Evolutionary conservation across 2,329 filamentous ascomycete species (phyloP).

Genomic region (Colletotrichum chlorophyti): DNA sequence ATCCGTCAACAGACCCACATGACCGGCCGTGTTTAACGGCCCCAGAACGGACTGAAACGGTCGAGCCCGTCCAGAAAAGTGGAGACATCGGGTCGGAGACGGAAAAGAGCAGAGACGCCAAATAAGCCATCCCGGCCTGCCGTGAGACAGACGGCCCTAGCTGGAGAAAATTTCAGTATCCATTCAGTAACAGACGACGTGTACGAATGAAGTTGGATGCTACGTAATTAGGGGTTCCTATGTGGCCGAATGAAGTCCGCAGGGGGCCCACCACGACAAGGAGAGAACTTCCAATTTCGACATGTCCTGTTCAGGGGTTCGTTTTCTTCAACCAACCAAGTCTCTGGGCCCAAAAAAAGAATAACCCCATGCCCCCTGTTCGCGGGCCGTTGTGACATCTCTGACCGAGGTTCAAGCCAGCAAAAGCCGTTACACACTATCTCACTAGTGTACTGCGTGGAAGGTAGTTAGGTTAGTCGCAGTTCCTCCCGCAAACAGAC

Average conservation of each 20-base stretch:
- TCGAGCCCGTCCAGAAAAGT: no score
- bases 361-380: conserved; percentile 9
- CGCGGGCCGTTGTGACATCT: conserved; percentile 22
- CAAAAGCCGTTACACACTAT: neutral
- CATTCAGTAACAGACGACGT: neutral
- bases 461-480: no score
- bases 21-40: no score
- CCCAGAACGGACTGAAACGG: no score
- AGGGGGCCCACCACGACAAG: conserved; percentile 3
- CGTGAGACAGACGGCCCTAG: no score
- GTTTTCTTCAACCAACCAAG: conserved; percentile 15
- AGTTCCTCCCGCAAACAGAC: no score
- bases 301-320: conserved; percentile 4
- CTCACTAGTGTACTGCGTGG: no score
- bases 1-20: no score
- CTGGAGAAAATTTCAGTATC: conserved; percentile 8
- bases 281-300: neutral
- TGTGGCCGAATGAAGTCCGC: conserved; percentile 13
- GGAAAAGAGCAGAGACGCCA: no score
- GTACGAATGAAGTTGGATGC: conserved; percentile 15
- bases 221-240: conserved; percentile 14
- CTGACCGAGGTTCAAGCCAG: neutral
- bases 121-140: neutral
- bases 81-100: no score
- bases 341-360: neutral